phyloP scores from a whole-genome alignment of 1,284 basidiomycete genomes.

The Sporisorium exsertum region DNA sequence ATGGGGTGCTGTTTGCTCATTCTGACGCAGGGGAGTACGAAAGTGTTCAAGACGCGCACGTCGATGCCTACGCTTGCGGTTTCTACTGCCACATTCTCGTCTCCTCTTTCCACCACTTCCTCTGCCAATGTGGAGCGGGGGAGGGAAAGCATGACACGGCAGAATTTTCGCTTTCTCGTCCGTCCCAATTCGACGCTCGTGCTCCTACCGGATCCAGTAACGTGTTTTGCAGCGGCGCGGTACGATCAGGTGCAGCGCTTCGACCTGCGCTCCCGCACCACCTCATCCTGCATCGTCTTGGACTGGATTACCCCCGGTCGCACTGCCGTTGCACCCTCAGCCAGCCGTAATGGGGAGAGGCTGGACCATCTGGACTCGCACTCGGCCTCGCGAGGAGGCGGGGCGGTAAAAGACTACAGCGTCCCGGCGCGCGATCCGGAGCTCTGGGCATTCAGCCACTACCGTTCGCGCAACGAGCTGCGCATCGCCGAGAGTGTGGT shows the following conservation, averaged over 20 bases:
- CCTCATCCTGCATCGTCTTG: conserved; percentile 57
- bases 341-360: not conserved
- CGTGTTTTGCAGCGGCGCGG: conserved; percentile 56
- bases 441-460: conserved; percentile 87
- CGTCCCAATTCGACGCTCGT: conserved; percentile 55
- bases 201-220: conserved; percentile 65
- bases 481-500: conserved; percentile 76
- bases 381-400: not conserved
- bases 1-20: conserved; percentile 75
- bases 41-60: conserved; percentile 61
- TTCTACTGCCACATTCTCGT: conserved; percentile 17
- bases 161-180: conserved; percentile 49
- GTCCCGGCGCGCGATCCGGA: conserved; percentile 73
- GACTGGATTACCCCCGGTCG: conserved; percentile 68
- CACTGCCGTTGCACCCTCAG: conserved; percentile 6
- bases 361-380: conserved; percentile 31
- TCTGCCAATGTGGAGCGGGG: not conserved
- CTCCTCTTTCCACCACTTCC: not conserved
- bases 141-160: conserved; percentile 28
- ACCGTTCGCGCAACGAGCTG: conserved; percentile 87
- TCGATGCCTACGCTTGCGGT: conserved; percentile 16
- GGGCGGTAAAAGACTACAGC: conserved; percentile 8
- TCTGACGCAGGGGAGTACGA: conserved; percentile 80
- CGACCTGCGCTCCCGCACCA: conserved; percentile 52
- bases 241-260: conserved; percentile 65